Conservation (phyloP, 306 rosid species). For the Argentina anserina region DNA sequence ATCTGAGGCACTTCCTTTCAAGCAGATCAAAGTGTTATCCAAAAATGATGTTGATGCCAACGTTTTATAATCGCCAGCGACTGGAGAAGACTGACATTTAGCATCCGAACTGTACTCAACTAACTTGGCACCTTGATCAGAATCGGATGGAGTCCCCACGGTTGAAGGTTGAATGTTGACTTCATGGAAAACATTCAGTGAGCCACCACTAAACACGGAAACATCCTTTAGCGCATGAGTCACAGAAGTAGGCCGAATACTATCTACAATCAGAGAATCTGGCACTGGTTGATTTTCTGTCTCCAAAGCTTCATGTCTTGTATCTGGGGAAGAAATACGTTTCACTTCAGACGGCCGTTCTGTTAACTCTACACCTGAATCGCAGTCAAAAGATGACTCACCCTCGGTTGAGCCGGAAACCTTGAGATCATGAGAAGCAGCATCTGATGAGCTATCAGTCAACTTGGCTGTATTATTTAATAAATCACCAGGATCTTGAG, state of each 20-base stretch:
- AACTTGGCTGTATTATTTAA: slow-evolving; percentile 19
- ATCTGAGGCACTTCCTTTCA: slow-evolving; percentile 31
- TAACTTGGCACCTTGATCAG: slow-evolving; percentile 29
- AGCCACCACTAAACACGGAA: slow-evolving; percentile 13
- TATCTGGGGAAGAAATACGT: slow-evolving; percentile 18
- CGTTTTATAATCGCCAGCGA: slow-evolving; percentile 20
- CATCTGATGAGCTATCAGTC: slow-evolving; percentile 32
- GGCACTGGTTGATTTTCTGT: slow-evolving; percentile 21
- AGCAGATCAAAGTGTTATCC: slow-evolving; percentile 24
- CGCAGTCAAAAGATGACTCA: slow-evolving; percentile 24
- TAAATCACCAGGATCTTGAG: slow-evolving; percentile 15
- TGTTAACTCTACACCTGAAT: slow-evolving; percentile 27
- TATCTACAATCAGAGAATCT: slow-evolving; percentile 28
- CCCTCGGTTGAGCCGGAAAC: slow-evolving; percentile 24
- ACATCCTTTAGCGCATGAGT: slow-evolving; percentile 12
- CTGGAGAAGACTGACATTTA: slow-evolving; percentile 18
- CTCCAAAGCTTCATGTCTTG: slow-evolving; percentile 24
- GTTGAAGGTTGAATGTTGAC: slow-evolving; percentile 2
- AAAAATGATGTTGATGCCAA: slow-evolving; percentile 20
- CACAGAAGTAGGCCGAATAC: slow-evolving; percentile 13
- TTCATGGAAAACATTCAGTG: slow-evolving; percentile 7
- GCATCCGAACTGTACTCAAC: slow-evolving; percentile 27
- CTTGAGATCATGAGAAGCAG: slow-evolving; percentile 37
- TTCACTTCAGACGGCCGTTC: slow-evolving; percentile 30
- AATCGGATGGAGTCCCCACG: slow-evolving; percentile 12